Evolutionary conservation across 2,329 filamentous ascomycete species (phyloP).

Genomic region (Cryphonectria parasitica): DNA sequence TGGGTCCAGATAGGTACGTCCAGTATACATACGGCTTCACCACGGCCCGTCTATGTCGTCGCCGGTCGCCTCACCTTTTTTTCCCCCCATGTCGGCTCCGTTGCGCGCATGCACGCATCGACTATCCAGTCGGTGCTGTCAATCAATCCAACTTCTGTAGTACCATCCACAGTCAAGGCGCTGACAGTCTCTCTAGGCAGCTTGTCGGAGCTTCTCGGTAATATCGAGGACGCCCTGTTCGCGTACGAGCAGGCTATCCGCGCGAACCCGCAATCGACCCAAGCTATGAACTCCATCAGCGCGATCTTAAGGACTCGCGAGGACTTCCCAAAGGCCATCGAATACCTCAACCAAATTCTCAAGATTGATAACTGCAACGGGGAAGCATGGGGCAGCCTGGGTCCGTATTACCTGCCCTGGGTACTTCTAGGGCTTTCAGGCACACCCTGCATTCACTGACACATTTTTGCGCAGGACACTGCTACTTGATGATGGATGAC

Average conservation of each 20-base stretch:
- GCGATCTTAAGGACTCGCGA: constrained; percentile 89
- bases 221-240: constrained; percentile 84
- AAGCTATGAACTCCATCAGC: constrained; percentile 92
- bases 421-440: constrained; percentile 35
- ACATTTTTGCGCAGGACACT: constrained; percentile 69
- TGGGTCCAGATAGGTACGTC: constrained; percentile 90
- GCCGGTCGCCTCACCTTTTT: constrained; percentile 23
- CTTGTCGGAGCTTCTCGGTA: constrained; percentile 84
- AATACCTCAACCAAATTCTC: constrained; percentile 88
- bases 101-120: not conserved
- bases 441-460: constrained; percentile 32
- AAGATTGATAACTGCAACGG: constrained; percentile 89
- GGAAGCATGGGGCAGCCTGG: constrained; percentile 94
- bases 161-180: constrained; percentile 34
- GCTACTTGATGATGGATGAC: constrained; percentile 98
- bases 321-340: constrained; percentile 90
- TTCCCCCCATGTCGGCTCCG: not conserved
- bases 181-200: constrained; percentile 62
- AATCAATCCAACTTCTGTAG: not conserved
- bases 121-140: not conserved
- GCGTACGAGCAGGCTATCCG: constrained; percentile 89
- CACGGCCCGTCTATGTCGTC: constrained; percentile 2
- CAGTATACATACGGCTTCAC: constrained; percentile 15
- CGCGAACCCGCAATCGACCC: constrained; percentile 85
- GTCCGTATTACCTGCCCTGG: constrained; percentile 46